Conservation (phyloP, 192 early-diverging fungal species). For the Tieghemiomyces parasiticus region DNA sequence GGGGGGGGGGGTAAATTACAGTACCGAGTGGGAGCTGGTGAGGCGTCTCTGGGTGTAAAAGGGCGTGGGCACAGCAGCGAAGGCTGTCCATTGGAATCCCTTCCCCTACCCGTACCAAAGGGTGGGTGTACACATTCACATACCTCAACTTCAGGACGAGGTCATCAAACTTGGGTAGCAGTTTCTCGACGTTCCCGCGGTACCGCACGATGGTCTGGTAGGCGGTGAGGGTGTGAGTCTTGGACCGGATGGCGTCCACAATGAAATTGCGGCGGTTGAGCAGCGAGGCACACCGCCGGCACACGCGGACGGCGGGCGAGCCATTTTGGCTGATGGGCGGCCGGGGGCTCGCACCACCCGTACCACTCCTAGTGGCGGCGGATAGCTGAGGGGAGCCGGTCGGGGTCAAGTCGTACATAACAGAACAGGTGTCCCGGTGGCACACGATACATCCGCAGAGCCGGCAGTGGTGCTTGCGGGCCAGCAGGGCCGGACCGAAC, state of each 20-base stretch:
- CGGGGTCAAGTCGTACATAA: slow-evolving; percentile 15
- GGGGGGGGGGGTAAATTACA: too few relatives aligned
- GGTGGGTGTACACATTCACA: too few relatives aligned
- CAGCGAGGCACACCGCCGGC: slow-evolving; percentile 25
- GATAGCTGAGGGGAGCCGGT: slow-evolving; percentile 37
- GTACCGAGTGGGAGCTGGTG: too few relatives aligned
- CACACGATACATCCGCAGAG: too few relatives aligned
- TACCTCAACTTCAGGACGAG: slow-evolving; percentile 38
- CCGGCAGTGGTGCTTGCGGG: not conserved
- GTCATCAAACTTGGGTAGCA: slow-evolving; percentile 39
- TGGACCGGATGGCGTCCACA: slow-evolving; percentile 13
- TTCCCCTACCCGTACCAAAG: too few relatives aligned
- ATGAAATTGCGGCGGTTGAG: not conserved
- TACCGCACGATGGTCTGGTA: slow-evolving; percentile 28
- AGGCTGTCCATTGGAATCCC: too few relatives aligned
- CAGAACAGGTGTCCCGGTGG: slow-evolving; percentile 35
- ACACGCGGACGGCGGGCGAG: slow-evolving; percentile 1
- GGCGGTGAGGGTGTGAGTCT: slow-evolving; percentile 17
- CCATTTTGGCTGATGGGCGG: not conserved
- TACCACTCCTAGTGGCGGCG: too few relatives aligned
- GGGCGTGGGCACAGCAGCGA: too few relatives aligned
- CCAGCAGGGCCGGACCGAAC: not conserved
- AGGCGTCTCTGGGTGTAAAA: too few relatives aligned
- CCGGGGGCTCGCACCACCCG: slow-evolving; percentile 19
- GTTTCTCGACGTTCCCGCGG: slow-evolving; percentile 26